Conservation (phyloP, 2,329 filamentous ascomycete genomes). For the Didymella pomorum region DNA sequence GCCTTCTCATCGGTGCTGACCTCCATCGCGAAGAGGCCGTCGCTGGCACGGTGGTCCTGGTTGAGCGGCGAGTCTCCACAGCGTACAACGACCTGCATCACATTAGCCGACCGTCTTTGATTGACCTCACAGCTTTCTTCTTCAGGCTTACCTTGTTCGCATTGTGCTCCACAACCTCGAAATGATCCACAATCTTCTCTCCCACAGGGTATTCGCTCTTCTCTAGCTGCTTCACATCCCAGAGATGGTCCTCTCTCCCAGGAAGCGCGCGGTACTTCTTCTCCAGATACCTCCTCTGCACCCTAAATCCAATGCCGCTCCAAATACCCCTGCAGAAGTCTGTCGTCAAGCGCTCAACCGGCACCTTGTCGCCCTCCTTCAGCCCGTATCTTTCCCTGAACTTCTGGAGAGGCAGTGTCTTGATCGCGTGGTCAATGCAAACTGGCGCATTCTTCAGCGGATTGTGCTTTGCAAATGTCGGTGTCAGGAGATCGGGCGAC, state of each 20-base stretch:
- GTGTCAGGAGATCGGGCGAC: constrained; percentile 37
- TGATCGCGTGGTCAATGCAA: constrained; percentile 50
- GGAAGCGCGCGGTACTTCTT: constrained; percentile 45
- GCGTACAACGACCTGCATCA: constrained; percentile 46
- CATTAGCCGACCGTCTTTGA: constrained; percentile 15
- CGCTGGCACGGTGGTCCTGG: constrained; percentile 38
- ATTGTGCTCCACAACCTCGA: constrained; percentile 51
- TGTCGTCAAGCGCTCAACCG: constrained; percentile 46
- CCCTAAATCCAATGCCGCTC: constrained; percentile 48
- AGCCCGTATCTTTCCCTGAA: constrained; percentile 38
- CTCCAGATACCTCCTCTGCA: constrained; percentile 48
- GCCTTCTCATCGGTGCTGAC: constrained; percentile 49
- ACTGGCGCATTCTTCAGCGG: constrained; percentile 44
- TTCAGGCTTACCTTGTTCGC: constrained; percentile 43
- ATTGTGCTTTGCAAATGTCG: constrained; percentile 40
- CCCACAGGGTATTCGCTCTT: constrained; percentile 46
- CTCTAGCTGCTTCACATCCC: constrained; percentile 47
- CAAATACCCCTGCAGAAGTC: constrained; percentile 51
- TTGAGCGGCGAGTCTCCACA: constrained; percentile 51
- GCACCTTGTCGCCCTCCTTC: constrained; percentile 24
- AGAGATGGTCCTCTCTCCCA: constrained; percentile 44
- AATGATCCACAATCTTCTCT: constrained; percentile 51
- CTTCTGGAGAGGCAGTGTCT: constrained; percentile 46
- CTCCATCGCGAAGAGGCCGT: constrained; percentile 52
- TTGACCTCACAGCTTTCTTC: neutral